Evolutionary conservation across 2,329 filamentous ascomycete species (phyloP), one percentile per base, ranked within the genome.

Genomic region (Fusarium albidum): DNA sequence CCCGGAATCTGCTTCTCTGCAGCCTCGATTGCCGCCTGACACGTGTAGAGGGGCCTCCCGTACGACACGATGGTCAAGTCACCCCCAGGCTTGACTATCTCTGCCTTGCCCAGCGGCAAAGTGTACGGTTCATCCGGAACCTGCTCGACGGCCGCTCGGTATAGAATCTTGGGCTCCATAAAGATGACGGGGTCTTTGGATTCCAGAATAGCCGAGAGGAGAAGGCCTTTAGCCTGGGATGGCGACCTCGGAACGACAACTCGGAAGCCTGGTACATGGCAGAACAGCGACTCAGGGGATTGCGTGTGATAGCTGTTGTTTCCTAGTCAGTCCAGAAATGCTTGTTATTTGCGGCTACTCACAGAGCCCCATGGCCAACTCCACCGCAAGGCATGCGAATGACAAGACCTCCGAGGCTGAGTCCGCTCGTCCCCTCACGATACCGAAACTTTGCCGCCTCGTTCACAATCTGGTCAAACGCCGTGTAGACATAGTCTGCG

Each of bases 101-200:
- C 92, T 0, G 93, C 93, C 71, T 91, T 94, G 65, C 88, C 91
- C 10, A 97, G 79, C 0, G 92, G 92, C 12, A 97, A 81, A n/a
- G 87, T 86, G 71, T 95, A 97, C 4, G 90, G 78, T 17, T 86
- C 88, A 1, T 87, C 84, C 1, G 93, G 93, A 1, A 97, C 93
- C 71, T 96, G 91, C 73, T 97, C 93, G 25, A 96, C 91, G 0
- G 93, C 91, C 0, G 93, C 92, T 15, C 93, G 88, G 73, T 97
- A 97, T 11, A 97, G 79, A 39, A 95, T 90, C 77, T 97, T 97
- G 37, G 93, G 93, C 71, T 97, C 93, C 87, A 97, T 87, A 74
- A 97, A 96, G 46, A 97, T 79, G 57, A 94, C 91, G 0, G 93
- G 93, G 71, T 97, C 93, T 57, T 92, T 91, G 82, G n/a, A n/a